Conservation (phyloP, 2,329 filamentous ascomycete species). For the Colletotrichum sp. region DNA sequence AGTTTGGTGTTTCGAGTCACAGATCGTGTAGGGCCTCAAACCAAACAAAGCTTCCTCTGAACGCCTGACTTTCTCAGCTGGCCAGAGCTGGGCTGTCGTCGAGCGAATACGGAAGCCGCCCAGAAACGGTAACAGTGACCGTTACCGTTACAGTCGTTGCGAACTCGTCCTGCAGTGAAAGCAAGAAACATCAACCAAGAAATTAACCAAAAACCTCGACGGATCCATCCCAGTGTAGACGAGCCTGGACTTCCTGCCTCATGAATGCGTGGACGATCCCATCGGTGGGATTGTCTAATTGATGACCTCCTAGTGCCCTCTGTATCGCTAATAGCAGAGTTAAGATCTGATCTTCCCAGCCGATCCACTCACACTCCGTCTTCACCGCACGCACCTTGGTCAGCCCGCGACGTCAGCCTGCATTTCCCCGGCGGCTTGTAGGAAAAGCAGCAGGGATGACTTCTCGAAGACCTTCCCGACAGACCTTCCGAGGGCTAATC, state of each 20-base stretch:
- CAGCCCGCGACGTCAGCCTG: slow-evolving; percentile 21
- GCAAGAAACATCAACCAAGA: neutral
- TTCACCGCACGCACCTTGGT: slow-evolving; percentile 6
- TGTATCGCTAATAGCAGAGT: neutral
- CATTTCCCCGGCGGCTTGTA: neutral
- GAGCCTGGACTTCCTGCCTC: neutral
- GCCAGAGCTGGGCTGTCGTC: neutral
- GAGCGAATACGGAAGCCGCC: neutral
- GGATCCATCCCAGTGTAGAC: neutral
- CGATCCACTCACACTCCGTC: neutral
- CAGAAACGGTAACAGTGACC: neutral
- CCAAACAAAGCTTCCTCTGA: neutral
- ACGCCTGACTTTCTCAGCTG: neutral
- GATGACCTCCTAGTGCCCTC: neutral
- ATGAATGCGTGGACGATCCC: neutral
- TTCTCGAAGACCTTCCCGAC: neutral
- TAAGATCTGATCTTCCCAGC: slow-evolving; percentile 12
- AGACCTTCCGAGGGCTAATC: neutral
- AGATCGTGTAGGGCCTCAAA: neutral
- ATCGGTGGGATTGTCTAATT: neutral
- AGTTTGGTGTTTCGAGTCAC: neutral
- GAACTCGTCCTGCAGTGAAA: neutral
- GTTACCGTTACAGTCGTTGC: neutral
- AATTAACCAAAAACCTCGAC: neutral
- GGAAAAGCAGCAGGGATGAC: neutral